Conservation (phyloP, 257 asterid genomes). For the Scutellaria minor region DNA sequence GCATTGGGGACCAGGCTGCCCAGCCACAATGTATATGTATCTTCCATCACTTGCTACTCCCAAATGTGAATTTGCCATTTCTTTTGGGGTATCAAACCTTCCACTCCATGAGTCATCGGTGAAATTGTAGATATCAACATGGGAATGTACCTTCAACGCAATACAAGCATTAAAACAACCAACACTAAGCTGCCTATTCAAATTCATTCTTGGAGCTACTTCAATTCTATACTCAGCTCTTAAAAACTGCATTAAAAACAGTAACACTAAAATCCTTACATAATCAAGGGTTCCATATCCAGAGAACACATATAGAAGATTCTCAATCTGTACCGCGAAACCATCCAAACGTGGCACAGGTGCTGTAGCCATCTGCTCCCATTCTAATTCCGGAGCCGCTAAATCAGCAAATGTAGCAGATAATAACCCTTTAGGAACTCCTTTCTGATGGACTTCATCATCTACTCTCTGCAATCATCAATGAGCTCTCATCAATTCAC, state of each 20-base stretch:
- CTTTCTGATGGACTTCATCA: slow-evolving; percentile 19
- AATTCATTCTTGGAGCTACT: not conserved
- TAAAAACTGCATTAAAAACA: not conserved
- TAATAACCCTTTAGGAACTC: slow-evolving; percentile 44
- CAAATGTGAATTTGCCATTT: slow-evolving; percentile 80
- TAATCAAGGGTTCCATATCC: slow-evolving; percentile 66
- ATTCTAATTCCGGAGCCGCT: slow-evolving; percentile 70
- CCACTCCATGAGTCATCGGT: slow-evolving; percentile 62
- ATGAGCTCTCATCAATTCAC: not conserved
- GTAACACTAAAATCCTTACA: slow-evolving; percentile 41
- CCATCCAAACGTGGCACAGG: slow-evolving; percentile 92
- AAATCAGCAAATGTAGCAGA: slow-evolving; percentile 75
- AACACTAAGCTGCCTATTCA: not conserved
- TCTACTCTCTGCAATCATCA: slow-evolving; percentile 31
- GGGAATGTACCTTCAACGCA: slow-evolving; percentile 64
- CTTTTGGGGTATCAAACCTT: slow-evolving; percentile 62
- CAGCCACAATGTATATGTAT: slow-evolving; percentile 64
- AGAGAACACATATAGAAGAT: slow-evolving; percentile 62
- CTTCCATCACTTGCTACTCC: slow-evolving; percentile 81
- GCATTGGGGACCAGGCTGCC: slow-evolving; percentile 80
- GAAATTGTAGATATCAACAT: slow-evolving; percentile 73
- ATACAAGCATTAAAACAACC: slow-evolving; percentile 15
- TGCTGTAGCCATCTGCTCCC: slow-evolving; percentile 83
- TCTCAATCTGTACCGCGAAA: slow-evolving; percentile 60
- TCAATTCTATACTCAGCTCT: not conserved